Base-by-base conservation (phyloP, 495 filamentous ascomycete genomes). In the Letharia columbiana region DNA sequence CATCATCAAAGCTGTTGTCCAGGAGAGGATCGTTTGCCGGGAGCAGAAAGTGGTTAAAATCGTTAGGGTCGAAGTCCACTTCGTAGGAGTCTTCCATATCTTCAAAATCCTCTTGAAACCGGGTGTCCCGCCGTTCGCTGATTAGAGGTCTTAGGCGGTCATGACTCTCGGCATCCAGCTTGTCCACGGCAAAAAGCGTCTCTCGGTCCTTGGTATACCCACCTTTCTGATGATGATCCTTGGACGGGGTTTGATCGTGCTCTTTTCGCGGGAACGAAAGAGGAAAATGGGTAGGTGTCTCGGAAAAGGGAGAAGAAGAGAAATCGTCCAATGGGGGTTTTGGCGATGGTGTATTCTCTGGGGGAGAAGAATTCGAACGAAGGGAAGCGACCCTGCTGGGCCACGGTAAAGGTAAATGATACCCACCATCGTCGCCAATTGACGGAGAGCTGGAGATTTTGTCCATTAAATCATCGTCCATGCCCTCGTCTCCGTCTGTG, bases 361-460 rank as follows among this genome's bases (percentile, higher is more conserved):
- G 35, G 71, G 76, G 61, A 69, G 75, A 71, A 66, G 70, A 71
- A 70, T 75, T 68, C 68, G 78, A 77, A 66, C 73, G 73, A 69
- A 76, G 70, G 71, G 78, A 78, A 66, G 74, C 75, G 71, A 69
- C 73, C 68, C 77, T 74, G 68, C 67, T 68, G 61, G 79, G 77
- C 74, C 75, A 77, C 59, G 66, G 65, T 60, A 77, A 80, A 64
- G 79, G 76, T 70, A 76, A 76, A 69, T 74, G 74, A 70, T 67
- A 91, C 92, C 80, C 84, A 98, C 94, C 94, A 84, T 99, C 95
- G 77, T 94, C 91, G 37, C 68, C 68, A 75, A 99, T 99, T 63
- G 92, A 97, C 68, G 94, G 94, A 69, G 92, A 96, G 76, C 92
- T 97, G 60, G 92, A 96, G 58, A 98, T 96, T 77, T 93, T 93